Base-by-base conservation (phyloP, 176 grass and related monocot genomes). In the Oryza nivara region DNA sequence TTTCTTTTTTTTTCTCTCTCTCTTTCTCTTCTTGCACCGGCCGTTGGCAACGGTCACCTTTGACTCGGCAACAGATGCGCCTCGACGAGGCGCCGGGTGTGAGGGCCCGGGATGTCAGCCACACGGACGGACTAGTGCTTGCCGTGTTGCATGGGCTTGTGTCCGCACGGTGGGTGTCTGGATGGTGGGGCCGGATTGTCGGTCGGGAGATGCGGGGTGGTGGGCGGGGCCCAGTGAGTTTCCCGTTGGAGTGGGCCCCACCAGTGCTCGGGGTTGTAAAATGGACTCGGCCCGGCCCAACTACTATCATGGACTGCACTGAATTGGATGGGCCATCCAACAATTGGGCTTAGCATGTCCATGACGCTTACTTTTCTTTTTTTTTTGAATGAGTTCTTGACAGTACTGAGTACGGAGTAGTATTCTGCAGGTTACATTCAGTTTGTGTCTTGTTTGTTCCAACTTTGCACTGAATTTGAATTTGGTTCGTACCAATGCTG, bases 11-110 rank as follows among this genome's bases (percentile, higher is more conserved):
- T 68, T 48, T 8, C 70, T 63, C 7, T 26, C 26, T 58, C 20
- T n/a, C 3, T 26, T 11, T 7, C 11, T 34, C 12, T 3, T 1
- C 15, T 35, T 3, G 28, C 70, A 15, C 5, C 68, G 54, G 63
- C 78, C 66, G 46, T 78, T 71, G 65, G 65, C 48, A 90, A 90
- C 88, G 88, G 84, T 90, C 80, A 86, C 84, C 70, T 90, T 90
- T 87, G 88, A 78, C 79, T 22, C 35, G 67, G 15, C 30, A 38
- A 3, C 26, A 74, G 79, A 86, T 86, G 88, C 77, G 81, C 52
- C 82, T 85, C 88, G 52, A 43, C 77, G 83, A 85, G 72, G 88
- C 70, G 73, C 0, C 4, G 5, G 3, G 15, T 34, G 1, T 6
- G 81, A 69, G 82, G 87, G 82, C 48, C 87, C 76, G 1, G 7